These are phyloP conservation scores for Debaryomyces robertsiae DNA, from an alignment of 1,139 yeast genomes.

Conservation along the genomic window DNA sequence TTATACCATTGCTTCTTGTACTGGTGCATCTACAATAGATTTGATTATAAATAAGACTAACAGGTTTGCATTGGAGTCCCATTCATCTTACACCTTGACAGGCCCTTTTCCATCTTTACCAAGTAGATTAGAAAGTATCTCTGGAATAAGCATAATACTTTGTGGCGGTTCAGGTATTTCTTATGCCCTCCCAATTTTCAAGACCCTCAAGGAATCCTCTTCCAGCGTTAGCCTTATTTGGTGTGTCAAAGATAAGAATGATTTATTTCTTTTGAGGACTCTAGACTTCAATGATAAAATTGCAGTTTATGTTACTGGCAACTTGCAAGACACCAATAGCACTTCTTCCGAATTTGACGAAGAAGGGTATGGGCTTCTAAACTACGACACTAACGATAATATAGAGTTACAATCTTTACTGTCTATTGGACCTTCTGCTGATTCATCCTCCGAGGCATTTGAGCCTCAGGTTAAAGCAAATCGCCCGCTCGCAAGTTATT, in stretches of 20 bases:
- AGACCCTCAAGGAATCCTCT: constrained; percentile 30
- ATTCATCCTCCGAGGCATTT: not conserved
- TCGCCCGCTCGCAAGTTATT: not conserved
- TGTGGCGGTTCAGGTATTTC: constrained; percentile 92
- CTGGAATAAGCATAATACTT: constrained; percentile 59
- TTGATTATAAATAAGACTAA: constrained; percentile 27
- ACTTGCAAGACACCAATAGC: not conserved
- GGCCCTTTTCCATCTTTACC: constrained; percentile 36
- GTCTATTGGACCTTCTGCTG: constrained; percentile 7
- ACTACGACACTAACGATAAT: constrained; percentile 18
- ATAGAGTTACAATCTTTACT: constrained; percentile 21
- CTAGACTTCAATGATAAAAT: constrained; percentile 29
- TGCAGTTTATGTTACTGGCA: constrained; percentile 27
- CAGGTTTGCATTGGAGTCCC: constrained; percentile 21
- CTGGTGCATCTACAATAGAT: constrained; percentile 23
- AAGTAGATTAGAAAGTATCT: constrained; percentile 26
- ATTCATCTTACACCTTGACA: constrained; percentile 22
- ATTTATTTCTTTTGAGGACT: constrained; percentile 42
- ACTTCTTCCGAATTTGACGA: constrained; percentile 8
- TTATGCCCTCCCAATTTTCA: constrained; percentile 63
- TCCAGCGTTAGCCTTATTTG: constrained; percentile 41
- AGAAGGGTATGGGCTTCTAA: constrained; percentile 24
- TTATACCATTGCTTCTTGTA: constrained; percentile 29
- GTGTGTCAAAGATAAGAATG: constrained; percentile 51
- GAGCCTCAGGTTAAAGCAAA: not conserved